Evolutionary conservation across 2,329 filamentous ascomycete species (phyloP).

Genomic region (Fusarium foetens): DNA sequence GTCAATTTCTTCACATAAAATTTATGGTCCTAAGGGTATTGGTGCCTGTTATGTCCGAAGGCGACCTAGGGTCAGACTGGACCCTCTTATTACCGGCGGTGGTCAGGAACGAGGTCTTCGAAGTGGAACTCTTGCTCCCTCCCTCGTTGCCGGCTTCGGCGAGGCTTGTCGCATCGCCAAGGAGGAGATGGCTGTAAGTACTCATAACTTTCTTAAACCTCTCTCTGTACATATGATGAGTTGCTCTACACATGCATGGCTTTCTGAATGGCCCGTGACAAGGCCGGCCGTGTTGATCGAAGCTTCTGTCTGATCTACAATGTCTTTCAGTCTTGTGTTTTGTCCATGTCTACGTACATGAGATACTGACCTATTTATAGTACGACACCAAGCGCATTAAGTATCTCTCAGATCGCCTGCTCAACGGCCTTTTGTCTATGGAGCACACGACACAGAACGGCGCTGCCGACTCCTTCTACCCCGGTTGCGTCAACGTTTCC

Average conservation of each 20-base stretch:
- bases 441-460: slow-evolving; percentile 96
- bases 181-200: slow-evolving; percentile 87
- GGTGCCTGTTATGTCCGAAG: slow-evolving; percentile 96
- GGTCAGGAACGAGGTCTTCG: slow-evolving; percentile 95
- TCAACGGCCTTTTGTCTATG: slow-evolving; percentile 83
- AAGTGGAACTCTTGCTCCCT: slow-evolving; percentile 92
- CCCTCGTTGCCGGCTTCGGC: slow-evolving; percentile 90
- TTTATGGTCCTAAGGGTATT: slow-evolving; percentile 97
- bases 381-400: slow-evolving; percentile 92
- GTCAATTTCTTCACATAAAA: slow-evolving; percentile 99
- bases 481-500: slow-evolving; percentile 97
- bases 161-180: slow-evolving; percentile 94
- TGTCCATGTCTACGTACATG: slow-evolving; percentile 15
- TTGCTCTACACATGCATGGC: slow-evolving; percentile 86
- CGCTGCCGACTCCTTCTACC: slow-evolving; percentile 84
- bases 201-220: slow-evolving; percentile 30
- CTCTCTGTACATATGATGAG: slow-evolving; percentile 72
- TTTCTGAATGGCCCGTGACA: slow-evolving; percentile 81
- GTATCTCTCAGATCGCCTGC: slow-evolving; percentile 82
- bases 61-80: slow-evolving; percentile 90
- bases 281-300: slow-evolving; percentile 67
- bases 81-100: slow-evolving; percentile 95
- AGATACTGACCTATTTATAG: slow-evolving; percentile 58
- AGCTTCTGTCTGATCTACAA: slow-evolving; percentile 73
- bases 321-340: background rate